Conservation (phyloP, 2,329 filamentous ascomycete species). For the Ophiostoma perfectum region DNA sequence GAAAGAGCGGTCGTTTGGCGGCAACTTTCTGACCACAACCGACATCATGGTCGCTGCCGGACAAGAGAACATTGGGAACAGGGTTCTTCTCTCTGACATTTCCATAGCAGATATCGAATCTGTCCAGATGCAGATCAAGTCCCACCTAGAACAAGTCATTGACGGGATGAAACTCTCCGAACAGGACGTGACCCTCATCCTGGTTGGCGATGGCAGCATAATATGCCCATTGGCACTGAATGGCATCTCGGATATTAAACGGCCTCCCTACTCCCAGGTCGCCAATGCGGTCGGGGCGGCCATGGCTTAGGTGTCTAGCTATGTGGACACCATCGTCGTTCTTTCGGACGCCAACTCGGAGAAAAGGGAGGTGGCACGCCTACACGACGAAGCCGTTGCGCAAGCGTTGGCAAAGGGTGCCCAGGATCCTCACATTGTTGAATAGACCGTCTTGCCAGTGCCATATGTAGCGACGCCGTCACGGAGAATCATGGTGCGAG, state of each 20-base stretch:
- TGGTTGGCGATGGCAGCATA: background rate
- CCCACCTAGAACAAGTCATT: background rate
- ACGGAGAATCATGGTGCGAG: background rate
- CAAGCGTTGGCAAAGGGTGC: background rate
- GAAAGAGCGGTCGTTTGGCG: background rate
- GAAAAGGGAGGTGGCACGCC: background rate
- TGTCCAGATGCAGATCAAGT: background rate
- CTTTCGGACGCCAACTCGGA: background rate
- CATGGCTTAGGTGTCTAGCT: background rate
- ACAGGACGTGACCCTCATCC: background rate
- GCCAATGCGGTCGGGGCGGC: background rate
- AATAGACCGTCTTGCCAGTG: background rate
- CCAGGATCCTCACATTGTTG: background rate
- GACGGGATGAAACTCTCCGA: background rate
- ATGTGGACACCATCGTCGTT: background rate
- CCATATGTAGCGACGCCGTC: background rate
- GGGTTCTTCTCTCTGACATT: background rate
- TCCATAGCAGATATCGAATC: background rate
- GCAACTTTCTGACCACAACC: background rate
- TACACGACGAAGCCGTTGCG: background rate
- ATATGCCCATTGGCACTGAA: background rate
- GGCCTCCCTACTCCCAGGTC: background rate
- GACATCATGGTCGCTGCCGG: background rate
- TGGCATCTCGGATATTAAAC: background rate
- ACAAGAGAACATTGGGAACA: background rate